Conservation (phyloP, 345 rosid genomes). For the Eucalyptus shirleyi region DNA sequence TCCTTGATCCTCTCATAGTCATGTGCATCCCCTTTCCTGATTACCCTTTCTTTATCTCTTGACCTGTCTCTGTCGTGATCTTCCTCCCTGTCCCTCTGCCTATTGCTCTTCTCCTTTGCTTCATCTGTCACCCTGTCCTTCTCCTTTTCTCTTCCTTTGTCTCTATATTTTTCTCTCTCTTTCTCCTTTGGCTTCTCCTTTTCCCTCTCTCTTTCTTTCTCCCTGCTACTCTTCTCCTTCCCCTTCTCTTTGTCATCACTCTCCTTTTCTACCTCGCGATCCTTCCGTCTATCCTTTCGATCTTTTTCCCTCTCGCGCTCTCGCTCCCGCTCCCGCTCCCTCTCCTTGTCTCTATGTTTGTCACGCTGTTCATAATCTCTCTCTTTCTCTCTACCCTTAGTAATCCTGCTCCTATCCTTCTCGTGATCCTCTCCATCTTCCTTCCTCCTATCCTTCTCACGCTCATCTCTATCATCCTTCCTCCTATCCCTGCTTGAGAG, state of each 20-base stretch:
- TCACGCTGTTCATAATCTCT: slow-evolving; percentile 17
- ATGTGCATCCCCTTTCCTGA: slow-evolving; percentile 18
- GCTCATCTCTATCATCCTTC: neutral
- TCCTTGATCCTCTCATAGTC: slow-evolving; percentile 15
- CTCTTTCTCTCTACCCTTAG: slow-evolving; percentile 31
- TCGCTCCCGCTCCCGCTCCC: slow-evolving; percentile 38
- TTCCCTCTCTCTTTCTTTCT: slow-evolving; percentile 18
- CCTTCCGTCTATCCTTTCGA: slow-evolving; percentile 6
- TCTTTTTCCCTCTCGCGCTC: slow-evolving; percentile 26
- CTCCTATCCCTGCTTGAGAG: neutral
- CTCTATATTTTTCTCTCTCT: slow-evolving; percentile 9
- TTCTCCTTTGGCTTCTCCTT: slow-evolving; percentile 8
- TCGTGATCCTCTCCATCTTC: slow-evolving; percentile 5
- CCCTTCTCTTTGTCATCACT: slow-evolving; percentile 28
- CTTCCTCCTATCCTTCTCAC: slow-evolving; percentile 30
- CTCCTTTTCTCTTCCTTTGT: slow-evolving; percentile 12
- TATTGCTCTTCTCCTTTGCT: slow-evolving; percentile 21
- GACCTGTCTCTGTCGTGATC: slow-evolving; percentile 19
- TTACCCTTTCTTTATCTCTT: slow-evolving; percentile 20
- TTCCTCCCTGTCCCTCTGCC: slow-evolving; percentile 14
- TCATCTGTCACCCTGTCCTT: slow-evolving; percentile 26
- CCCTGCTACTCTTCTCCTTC: slow-evolving; percentile 31
- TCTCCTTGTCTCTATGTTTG: slow-evolving; percentile 19
- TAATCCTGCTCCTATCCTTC: slow-evolving; percentile 23
- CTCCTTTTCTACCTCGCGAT: slow-evolving; percentile 13